Percentiles rank a stretch among this genome's conserved stretches.
Conservation (phyloP, 352 stramenopile genomes). For the Globisporangium apiculatum region DNA sequence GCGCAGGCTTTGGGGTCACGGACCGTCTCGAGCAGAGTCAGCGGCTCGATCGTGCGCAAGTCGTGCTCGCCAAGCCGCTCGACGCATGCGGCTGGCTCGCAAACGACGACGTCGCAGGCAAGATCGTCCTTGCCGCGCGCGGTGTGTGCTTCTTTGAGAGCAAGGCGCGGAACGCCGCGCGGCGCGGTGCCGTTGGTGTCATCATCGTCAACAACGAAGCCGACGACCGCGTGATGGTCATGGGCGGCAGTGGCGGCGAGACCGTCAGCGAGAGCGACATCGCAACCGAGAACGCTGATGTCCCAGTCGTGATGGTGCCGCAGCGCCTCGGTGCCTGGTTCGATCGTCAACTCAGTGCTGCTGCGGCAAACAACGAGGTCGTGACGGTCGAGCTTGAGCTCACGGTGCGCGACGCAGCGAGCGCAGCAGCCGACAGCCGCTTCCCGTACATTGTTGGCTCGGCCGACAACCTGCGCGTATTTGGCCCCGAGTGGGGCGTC, state of each 20-base stretch:
- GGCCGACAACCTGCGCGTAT: constrained; percentile 34
- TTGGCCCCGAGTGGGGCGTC: constrained; percentile 51
- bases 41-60: constrained; percentile 14
- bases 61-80: constrained; percentile 45
- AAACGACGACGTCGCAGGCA: constrained; percentile 31
- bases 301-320: constrained; percentile 63
- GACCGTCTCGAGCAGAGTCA: constrained; percentile 23
- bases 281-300: constrained; percentile 2
- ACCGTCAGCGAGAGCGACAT: constrained; percentile 12
- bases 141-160: constrained; percentile 70
- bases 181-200: constrained; percentile 37
- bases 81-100: constrained; percentile 42
- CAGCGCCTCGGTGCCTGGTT: constrained; percentile 59
- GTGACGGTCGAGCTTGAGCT: constrained; percentile 34
- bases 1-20: constrained; percentile 47
- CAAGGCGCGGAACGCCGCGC: constrained; percentile 50
- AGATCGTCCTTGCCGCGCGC: constrained; percentile 42
- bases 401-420: constrained; percentile 19
- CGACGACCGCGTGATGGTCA: constrained; percentile 66
- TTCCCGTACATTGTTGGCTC: constrained; percentile 43
- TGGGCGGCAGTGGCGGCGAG: constrained; percentile 35
- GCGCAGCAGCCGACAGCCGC: constrained; percentile 4
- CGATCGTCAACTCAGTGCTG: constrained; percentile 9
- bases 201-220: constrained; percentile 66
- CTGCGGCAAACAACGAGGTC: constrained; percentile 3